Base-by-base conservation (phyloP, 2,329 filamentous ascomycete species). In the Aspergillus fumigatus region DNA sequence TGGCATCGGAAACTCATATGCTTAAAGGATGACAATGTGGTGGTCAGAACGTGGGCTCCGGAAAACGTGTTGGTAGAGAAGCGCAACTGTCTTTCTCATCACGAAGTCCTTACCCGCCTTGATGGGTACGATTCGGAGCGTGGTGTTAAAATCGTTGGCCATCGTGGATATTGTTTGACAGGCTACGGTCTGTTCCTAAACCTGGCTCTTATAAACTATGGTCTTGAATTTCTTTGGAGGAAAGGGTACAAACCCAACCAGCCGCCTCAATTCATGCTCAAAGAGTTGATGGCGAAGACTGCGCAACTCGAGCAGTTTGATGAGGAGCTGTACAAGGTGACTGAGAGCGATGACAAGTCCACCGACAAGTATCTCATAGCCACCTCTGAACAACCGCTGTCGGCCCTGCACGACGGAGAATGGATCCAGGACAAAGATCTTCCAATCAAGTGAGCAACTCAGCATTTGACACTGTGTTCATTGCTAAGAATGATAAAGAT, bases 221-320 rank as follows among this genome's bases (percentile, higher is more conserved):
- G 92, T 53, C 81, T 97, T 50, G 88, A 96, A 69, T 97, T 96
- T 74, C 85, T 97, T 54, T 85, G 85, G 74, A 81, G 84, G 67
- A 89, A 88, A 74, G 92, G 89, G 55, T 96, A 92, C 76, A 91
- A 83, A 29, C 87, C 90, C 7, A 85, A 93, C 63, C 90, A 94
- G 70, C 88, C 93, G 1, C 92, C 92, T 1, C 92, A 91, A 70
- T 95, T 99, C 80, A 96, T 97, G 90, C 84, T 93, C 61, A 89
- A 90, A 75, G 90, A 96, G 51, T 88, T 91, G 73, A 99, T 99
- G 94, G 92, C 89, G 59, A 97, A 97, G 82, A 99, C 94, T 0
- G 94, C 94, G 2, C 94, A 99, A 77, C 85, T 99, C 26, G 92
- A 94, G 65, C 90, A 97, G 69, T 99, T 99, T 69, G 94, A 99